These are phyloP conservation scores for Pulveroboletus frians DNA, from an alignment of 768 basidiomycete species.

Conservation along the genomic window DNA sequence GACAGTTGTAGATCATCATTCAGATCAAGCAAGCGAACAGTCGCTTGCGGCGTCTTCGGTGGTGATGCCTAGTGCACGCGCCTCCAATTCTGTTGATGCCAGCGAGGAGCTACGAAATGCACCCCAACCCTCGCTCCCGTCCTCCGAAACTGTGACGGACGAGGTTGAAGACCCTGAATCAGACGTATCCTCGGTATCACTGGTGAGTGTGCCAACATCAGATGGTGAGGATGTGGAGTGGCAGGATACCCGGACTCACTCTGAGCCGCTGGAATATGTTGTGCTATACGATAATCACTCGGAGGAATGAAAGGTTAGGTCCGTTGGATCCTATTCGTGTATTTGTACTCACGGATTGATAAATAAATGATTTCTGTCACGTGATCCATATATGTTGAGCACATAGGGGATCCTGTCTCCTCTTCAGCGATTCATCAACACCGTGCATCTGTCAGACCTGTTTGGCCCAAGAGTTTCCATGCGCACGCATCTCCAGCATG, in stretches of 20 bases:
- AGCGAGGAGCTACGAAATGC: conserved; percentile 4
- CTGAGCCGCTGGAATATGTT: conserved; percentile 55
- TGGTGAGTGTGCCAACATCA: conserved; percentile 59
- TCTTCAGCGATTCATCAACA: background rate
- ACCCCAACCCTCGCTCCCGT: conserved; percentile 13
- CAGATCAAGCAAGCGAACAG: conserved; percentile 35
- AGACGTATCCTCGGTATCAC: conserved; percentile 47
- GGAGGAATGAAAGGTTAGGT: conserved; percentile 34
- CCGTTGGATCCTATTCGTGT: conserved; percentile 7
- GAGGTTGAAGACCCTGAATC: conserved; percentile 31
- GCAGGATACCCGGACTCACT: conserved; percentile 50
- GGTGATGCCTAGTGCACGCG: conserved; percentile 50
- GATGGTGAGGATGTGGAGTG: conserved; percentile 51
- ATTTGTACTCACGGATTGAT: background rate
- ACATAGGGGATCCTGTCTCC: conserved; percentile 9
- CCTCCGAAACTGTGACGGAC: conserved; percentile 37
- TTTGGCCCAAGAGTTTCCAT: conserved; percentile 3
- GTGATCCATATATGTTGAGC: background rate
- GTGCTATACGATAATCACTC: conserved; percentile 66
- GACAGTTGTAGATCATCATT: conserved; percentile 53
- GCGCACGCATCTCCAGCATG: conserved; percentile 15
- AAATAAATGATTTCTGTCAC: background rate
- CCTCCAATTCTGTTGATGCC: conserved; percentile 9
- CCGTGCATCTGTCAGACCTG: background rate
- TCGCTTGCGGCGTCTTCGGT: conserved; percentile 65